Percentiles rank a stretch among this genome's conserved stretches.
Evolutionary conservation across 345 rosid species (phyloP).

Genomic region (Sisymbrium altissimum): DNA sequence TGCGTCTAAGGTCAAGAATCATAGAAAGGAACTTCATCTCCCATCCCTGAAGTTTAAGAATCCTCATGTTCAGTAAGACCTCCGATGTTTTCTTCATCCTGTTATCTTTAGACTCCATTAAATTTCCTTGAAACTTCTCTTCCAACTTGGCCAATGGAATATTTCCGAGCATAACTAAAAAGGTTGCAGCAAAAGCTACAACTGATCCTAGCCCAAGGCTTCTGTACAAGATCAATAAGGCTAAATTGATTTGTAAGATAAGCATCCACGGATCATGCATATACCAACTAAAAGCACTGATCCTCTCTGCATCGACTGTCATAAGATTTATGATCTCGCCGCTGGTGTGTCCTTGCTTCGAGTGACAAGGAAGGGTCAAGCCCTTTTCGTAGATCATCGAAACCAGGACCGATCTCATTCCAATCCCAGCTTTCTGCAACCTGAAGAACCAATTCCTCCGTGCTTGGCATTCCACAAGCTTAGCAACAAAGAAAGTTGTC

Average conservation of each 20-base stretch:
- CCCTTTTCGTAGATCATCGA: slow-evolving; percentile 55
- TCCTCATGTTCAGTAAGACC: slow-evolving; percentile 63
- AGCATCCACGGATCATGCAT: slow-evolving; percentile 57
- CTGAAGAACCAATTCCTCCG: slow-evolving; percentile 53
- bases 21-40: slow-evolving; percentile 57
- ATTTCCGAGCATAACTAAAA: slow-evolving; percentile 52
- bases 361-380: slow-evolving; percentile 47
- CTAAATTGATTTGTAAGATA: slow-evolving; percentile 49
- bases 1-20: slow-evolving; percentile 45
- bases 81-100: slow-evolving; percentile 69
- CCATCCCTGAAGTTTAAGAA: slow-evolving; percentile 74
- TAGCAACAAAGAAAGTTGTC: slow-evolving; percentile 46
- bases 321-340: slow-evolving; percentile 69
- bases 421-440: slow-evolving; percentile 45
- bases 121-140: slow-evolving; percentile 56
- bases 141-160: slow-evolving; percentile 52
- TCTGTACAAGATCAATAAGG: slow-evolving; percentile 45
- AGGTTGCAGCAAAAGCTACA: slow-evolving; percentile 47
- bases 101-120: slow-evolving; percentile 64
- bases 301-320: slow-evolving; percentile 56
- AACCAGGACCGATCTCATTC: slow-evolving; percentile 45
- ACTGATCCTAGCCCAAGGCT: slow-evolving; percentile 55
- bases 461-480: slow-evolving; percentile 53
- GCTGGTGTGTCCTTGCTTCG: slow-evolving; percentile 46
- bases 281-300: slow-evolving; percentile 38